phyloP scores from a whole-genome alignment of 2,329 filamentous ascomycete species.

The Talaromyces amestolkiae region DNA sequence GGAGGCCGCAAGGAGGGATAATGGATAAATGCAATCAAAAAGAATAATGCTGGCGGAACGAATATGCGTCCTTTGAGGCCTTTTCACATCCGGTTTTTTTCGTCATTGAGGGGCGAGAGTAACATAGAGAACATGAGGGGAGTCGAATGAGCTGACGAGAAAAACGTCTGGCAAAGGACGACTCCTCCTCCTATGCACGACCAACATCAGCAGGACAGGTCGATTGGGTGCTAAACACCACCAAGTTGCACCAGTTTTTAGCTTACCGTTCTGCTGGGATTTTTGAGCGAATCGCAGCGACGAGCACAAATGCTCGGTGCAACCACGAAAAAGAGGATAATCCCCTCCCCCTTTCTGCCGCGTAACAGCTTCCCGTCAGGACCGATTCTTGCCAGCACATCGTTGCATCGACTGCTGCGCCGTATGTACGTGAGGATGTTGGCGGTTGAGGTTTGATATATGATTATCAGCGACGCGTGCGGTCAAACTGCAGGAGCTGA shows the following conservation, averaged over 20 bases:
- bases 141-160: conserved; percentile 18
- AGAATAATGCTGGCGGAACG: conserved; percentile 11
- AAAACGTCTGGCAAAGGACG: conserved; percentile 10
- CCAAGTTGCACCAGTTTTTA: conserved; percentile 20
- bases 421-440: conserved; percentile 3
- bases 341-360: conserved; percentile 21
- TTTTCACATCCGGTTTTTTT: conserved; percentile 19
- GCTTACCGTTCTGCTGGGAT: conserved; percentile 23
- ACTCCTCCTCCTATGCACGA: conserved; percentile 13
- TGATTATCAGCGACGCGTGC: not conserved
- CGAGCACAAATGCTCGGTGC: conserved; percentile 13
- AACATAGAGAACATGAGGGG: conserved; percentile 20
- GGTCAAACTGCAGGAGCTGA: not conserved
- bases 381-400: conserved; percentile 28
- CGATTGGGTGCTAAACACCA: conserved; percentile 17
- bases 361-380: conserved; percentile 20
- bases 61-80: conserved; percentile 15
- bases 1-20: conserved; percentile 3
- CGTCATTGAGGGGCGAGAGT: conserved; percentile 16
- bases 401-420: conserved; percentile 21
- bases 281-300: conserved; percentile 20
- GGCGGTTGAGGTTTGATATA: not conserved
- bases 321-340: conserved; percentile 17
- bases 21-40: conserved; percentile 8
- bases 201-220: conserved; percentile 21